phyloP scores from a whole-genome alignment of 306 rosid species.

The Pachyrhizus erosus region DNA sequence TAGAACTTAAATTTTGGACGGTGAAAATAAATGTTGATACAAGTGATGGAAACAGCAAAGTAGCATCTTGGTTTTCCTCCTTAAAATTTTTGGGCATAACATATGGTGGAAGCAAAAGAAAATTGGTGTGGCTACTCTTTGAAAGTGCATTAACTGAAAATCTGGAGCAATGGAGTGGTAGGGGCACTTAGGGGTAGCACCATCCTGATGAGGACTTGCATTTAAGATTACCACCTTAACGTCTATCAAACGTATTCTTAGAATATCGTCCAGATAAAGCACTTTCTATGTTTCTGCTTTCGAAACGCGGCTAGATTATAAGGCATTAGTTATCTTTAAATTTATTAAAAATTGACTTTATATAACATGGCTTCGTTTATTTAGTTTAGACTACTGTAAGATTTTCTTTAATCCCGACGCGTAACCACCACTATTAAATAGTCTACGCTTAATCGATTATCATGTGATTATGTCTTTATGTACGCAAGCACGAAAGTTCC shows the following conservation, averaged over 20 bases:
- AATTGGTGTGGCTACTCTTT: background rate
- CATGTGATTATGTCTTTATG: background rate
- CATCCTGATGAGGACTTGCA: background rate
- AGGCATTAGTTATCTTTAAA: background rate
- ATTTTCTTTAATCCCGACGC: no score
- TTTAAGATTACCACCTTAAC: background rate
- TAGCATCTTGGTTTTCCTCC: background rate
- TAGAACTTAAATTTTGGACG: background rate
- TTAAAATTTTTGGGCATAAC: background rate
- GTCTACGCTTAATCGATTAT: background rate
- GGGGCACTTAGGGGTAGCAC: background rate
- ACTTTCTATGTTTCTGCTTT: background rate
- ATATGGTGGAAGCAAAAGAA: background rate
- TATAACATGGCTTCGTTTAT: background rate
- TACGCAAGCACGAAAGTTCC: background rate
- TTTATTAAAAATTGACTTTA: background rate
- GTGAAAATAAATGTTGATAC: background rate
- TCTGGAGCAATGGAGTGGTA: background rate
- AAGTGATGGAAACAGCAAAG: background rate
- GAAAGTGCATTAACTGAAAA: background rate
- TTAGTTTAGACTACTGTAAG: no score
- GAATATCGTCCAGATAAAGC: background rate
- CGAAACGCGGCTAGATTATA: background rate
- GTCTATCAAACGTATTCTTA: background rate
- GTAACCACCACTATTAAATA: no score